Conservation (phyloP, 2,329 filamentous ascomycete species). For the Fusarium duplospermum region DNA sequence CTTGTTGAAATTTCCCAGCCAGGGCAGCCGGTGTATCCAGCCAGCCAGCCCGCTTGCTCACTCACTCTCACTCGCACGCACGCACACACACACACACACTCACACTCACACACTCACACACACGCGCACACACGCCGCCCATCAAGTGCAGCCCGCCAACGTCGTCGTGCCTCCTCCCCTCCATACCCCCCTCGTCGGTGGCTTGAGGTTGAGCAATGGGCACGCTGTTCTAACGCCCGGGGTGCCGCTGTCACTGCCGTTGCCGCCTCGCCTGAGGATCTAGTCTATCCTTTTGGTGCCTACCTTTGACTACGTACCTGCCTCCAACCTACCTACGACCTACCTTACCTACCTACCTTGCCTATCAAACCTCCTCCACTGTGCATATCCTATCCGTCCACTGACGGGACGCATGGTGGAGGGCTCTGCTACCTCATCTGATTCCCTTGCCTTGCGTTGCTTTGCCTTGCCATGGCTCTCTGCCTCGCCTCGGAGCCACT, state of each 20-base stretch:
- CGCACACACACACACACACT: background rate
- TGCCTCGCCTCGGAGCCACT: slow-evolving; percentile 13
- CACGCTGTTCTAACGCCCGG: slow-evolving; percentile 26
- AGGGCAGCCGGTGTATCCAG: slow-evolving; percentile 24
- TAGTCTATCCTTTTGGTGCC: slow-evolving; percentile 20
- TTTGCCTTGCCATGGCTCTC: slow-evolving; percentile 22
- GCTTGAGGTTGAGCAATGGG: slow-evolving; percentile 43
- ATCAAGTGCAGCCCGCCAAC: slow-evolving; percentile 22
- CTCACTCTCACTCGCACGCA: background rate
- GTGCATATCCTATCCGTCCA: slow-evolving; percentile 20
- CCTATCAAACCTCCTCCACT: slow-evolving; percentile 2
- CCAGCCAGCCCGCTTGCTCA: background rate
- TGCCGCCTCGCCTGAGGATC: slow-evolving; percentile 18
- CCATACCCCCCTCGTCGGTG: slow-evolving; percentile 26
- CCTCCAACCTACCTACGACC: background rate
- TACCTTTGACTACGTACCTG: background rate
- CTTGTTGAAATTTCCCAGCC: slow-evolving; percentile 13
- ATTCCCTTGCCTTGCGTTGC: slow-evolving; percentile 15
- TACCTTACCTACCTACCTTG: background rate
- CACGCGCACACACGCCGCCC: slow-evolving; percentile 7
- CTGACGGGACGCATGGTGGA: slow-evolving; percentile 12
- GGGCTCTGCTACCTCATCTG: slow-evolving; percentile 15
- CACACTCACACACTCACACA: background rate
- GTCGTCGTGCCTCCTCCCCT: background rate
- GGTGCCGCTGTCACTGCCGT: slow-evolving; percentile 19